Conservation (phyloP, 768 basidiomycete genomes). For the Lactarius pseudohatsudake region DNA sequence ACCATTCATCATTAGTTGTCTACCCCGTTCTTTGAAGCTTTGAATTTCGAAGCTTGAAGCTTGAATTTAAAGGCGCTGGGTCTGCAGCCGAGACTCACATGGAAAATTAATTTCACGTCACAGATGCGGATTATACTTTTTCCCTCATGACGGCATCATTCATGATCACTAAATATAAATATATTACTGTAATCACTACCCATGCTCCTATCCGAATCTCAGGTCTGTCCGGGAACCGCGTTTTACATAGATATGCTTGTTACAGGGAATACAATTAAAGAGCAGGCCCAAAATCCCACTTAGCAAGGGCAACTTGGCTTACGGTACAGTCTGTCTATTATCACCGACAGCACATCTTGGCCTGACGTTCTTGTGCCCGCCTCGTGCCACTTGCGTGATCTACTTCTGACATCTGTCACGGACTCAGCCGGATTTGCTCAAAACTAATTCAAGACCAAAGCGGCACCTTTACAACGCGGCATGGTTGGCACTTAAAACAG, state of each 20-base stretch:
- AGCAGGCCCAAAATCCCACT: too few species aligned
- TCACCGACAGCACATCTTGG: background rate
- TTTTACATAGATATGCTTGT: background rate
- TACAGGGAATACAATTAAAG: background rate
- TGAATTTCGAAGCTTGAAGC: background rate
- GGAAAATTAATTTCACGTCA: too few species aligned
- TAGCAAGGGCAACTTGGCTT: background rate
- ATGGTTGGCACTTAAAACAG: background rate
- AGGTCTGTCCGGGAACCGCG: background rate
- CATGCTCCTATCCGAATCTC: background rate
- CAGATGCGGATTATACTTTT: background rate
- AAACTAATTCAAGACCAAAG: too few species aligned
- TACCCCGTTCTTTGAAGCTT: too few species aligned
- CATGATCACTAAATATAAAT: background rate
- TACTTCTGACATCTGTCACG: background rate
- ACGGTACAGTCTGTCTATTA: background rate
- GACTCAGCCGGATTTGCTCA: background rate
- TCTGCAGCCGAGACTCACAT: background rate
- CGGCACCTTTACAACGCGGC: background rate
- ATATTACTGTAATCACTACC: too few species aligned
- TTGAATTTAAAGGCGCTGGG: background rate
- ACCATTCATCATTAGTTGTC: too few species aligned
- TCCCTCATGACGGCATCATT: background rate
- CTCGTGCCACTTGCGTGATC: background rate
- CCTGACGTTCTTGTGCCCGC: background rate